Evolutionary conservation across 2,329 filamentous ascomycete species (phyloP).

Genomic region (Sodiomyces alkalinus): DNA sequence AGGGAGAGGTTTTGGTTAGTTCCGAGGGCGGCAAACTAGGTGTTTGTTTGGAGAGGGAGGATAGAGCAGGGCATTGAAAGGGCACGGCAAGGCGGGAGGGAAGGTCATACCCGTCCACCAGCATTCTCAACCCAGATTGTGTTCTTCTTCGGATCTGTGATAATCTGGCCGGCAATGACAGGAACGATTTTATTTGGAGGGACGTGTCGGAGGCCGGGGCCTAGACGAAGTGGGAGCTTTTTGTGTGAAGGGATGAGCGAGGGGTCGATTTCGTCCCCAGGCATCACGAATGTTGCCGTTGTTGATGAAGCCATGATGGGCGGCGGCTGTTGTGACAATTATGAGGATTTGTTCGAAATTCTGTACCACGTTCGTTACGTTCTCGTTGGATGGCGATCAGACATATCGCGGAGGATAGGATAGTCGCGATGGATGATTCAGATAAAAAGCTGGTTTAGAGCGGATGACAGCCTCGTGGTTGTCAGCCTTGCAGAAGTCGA

Average conservation of each 20-base stretch:
- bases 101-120: constrained; percentile 44
- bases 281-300: constrained; percentile 54
- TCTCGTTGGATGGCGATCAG: too few species aligned
- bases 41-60: constrained; percentile 3
- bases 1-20: constrained; percentile 14
- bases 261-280: constrained; percentile 60
- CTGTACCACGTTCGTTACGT: too few species aligned
- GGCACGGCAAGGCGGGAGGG: constrained; percentile 8
- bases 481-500: too few species aligned
- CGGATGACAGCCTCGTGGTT: too few species aligned
- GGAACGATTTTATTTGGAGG: constrained; percentile 60
- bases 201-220: constrained; percentile 69
- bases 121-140: constrained; percentile 63
- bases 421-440: too few species aligned
- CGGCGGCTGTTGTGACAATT: too few species aligned
- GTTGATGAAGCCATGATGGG: constrained; percentile 37
- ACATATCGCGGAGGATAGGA: too few species aligned
- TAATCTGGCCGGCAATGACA: constrained; percentile 51
- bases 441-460: too few species aligned
- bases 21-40: too few species aligned
- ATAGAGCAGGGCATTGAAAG: neutral
- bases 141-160: constrained; percentile 57
- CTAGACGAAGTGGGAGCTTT: constrained; percentile 61
- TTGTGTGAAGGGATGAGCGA: constrained; percentile 51
- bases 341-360: too few species aligned